Evolutionary conservation across 495 filamentous ascomycete genomes (phyloP).

Genomic region (Podospora comata): DNA sequence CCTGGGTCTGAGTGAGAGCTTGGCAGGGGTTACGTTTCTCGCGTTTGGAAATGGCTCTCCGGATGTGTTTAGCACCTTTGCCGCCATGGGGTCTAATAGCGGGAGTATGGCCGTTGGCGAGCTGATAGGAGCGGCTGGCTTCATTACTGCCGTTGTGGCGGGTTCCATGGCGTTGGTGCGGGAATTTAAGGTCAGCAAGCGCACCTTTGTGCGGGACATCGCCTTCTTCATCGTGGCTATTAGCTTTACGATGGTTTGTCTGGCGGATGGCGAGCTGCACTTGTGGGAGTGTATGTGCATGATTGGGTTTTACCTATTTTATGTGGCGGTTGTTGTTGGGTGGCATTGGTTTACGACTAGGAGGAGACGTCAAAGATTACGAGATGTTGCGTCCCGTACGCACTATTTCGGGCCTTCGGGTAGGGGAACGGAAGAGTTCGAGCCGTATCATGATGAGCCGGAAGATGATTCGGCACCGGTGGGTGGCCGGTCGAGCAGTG

Average conservation of each 20-base stretch:
- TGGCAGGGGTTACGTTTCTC: constrained; percentile 94
- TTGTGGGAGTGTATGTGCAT: constrained; percentile 87
- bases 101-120: constrained; percentile 95
- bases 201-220: constrained; percentile 89
- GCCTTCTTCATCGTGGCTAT: constrained; percentile 89
- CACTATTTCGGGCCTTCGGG: constrained; percentile 63
- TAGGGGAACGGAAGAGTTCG: constrained; percentile 54
- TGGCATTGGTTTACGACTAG: constrained; percentile 86
- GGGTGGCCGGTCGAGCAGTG: constrained; percentile 41
- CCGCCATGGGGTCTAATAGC: constrained; percentile 94
- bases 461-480: constrained; percentile 57
- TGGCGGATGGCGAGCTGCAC: constrained; percentile 79
- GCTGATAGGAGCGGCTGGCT: constrained; percentile 89
- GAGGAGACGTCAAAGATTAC: constrained; percentile 54
- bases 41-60: constrained; percentile 99
- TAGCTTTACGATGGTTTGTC: constrained; percentile 79
- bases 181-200: constrained; percentile 84
- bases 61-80: constrained; percentile 97
- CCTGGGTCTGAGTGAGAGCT: constrained; percentile 89
- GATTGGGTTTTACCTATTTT: constrained; percentile 90
- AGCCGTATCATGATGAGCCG: constrained; percentile 57
- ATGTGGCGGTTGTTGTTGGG: constrained; percentile 80
- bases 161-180: constrained; percentile 97
- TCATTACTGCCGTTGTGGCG: constrained; percentile 95
- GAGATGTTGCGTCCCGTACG: constrained; percentile 66